Conservation (phyloP, 1,284 basidiomycete species). For the Ustilago curta region DNA sequence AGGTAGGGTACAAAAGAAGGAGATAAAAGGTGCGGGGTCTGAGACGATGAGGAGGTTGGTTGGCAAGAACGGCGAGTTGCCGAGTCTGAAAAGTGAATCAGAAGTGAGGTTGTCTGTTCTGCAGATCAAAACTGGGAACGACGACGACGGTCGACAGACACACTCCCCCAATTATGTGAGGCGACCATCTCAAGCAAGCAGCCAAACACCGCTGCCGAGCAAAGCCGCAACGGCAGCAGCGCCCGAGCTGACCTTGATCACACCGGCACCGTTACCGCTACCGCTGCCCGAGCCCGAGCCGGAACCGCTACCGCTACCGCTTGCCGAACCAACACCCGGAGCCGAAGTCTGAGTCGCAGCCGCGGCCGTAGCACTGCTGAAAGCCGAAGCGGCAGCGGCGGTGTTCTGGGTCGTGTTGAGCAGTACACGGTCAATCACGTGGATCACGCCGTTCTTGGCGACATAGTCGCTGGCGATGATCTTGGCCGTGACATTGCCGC, state of each 20-base stretch:
- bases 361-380: slow-evolving; percentile 43
- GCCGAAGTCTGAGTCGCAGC: slow-evolving; percentile 28
- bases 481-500: slow-evolving; percentile 74
- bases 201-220: slow-evolving; percentile 39
- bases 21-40: too few species aligned
- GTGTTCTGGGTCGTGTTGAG: slow-evolving; percentile 74
- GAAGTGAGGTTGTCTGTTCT: too few species aligned
- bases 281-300: slow-evolving; percentile 12
- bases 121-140: too few species aligned
- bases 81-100: too few species aligned
- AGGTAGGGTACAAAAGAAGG: too few species aligned
- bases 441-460: slow-evolving; percentile 79
- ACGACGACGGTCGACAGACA: too few species aligned
- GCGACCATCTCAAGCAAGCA: slow-evolving; percentile 30
- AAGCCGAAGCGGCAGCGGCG: slow-evolving; percentile 74
- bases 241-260: slow-evolving; percentile 22
- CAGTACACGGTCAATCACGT: slow-evolving; percentile 77
- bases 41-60: too few species aligned
- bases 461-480: slow-evolving; percentile 78
- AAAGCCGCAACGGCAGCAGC: slow-evolving; percentile 39
- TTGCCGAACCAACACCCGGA: slow-evolving; percentile 24
- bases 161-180: too few species aligned
- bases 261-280: slow-evolving; percentile 11
- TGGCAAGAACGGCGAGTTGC: too few species aligned
- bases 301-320: slow-evolving; percentile 6